Percentiles rank a stretch among this genome's conserved stretches.
Evolutionary conservation across 139 green algal species (phyloP).

Genomic region (Chlorella sp.): DNA sequence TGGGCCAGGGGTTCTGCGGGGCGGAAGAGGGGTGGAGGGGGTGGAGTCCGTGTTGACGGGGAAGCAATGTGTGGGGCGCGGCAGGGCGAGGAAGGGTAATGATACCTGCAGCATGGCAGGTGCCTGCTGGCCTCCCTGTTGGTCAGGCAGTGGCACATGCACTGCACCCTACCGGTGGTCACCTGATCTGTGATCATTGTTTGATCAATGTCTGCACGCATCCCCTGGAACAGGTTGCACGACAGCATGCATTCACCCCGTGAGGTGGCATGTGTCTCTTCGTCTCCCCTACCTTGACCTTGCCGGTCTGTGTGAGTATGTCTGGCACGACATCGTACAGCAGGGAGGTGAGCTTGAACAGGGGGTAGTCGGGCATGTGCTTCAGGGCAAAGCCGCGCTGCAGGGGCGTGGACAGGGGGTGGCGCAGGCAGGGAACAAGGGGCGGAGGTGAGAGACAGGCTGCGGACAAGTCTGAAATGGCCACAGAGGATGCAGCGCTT

Average conservation of each 20-base stretch:
- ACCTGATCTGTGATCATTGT: no score
- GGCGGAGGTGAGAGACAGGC: neutral
- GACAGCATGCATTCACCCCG: no score
- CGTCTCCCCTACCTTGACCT: slow-evolving; percentile 71
- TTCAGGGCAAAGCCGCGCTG: slow-evolving; percentile 94
- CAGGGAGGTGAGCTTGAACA: slow-evolving; percentile 92
- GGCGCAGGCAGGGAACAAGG: neutral
- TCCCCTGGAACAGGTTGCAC: no score
- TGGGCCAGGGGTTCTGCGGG: slow-evolving; percentile 97
- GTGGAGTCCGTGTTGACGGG: neutral
- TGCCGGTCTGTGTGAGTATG: slow-evolving; percentile 90
- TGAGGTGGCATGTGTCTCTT: no score
- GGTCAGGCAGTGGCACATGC: neutral
- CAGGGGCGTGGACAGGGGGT: neutral
- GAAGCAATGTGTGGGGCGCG: no score
- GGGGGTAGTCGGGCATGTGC: slow-evolving; percentile 92
- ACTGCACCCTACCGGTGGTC: no score
- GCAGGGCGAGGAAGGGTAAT: neutral
- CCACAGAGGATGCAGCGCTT: no score
- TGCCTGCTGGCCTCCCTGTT: no score
- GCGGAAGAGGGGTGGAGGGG: neutral
- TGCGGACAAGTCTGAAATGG: no score
- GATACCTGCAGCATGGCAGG: no score
- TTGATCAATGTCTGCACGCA: no score
- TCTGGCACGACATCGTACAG: slow-evolving; percentile 96